Conservation (phyloP, 2,329 filamentous ascomycete species). For the Clarireedia paspali region DNA sequence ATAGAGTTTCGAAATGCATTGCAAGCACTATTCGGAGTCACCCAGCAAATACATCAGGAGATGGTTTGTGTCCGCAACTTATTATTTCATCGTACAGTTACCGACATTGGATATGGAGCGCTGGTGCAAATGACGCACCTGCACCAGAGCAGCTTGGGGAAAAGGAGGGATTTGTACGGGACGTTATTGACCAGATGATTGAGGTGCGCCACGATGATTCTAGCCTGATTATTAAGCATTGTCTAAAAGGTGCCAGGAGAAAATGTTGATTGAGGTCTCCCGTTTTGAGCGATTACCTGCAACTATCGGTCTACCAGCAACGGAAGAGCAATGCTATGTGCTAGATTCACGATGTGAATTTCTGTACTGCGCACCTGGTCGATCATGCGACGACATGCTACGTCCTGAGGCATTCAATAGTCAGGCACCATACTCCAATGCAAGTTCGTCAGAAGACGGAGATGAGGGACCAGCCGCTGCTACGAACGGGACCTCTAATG, state of each 20-base stretch:
- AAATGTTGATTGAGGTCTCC: not conserved
- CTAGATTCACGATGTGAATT: not conserved
- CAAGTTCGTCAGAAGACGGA: not conserved
- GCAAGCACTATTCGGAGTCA: conserved; percentile 5
- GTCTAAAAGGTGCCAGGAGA: not conserved
- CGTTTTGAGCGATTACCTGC: conserved; percentile 1
- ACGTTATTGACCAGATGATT: conserved; percentile 5
- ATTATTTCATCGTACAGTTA: conserved; percentile 5
- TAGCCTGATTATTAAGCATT: not conserved
- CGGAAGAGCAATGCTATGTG: conserved; percentile 4
- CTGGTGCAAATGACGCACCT: not conserved
- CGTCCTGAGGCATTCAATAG: not conserved
- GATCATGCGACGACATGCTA: conserved; percentile 3
- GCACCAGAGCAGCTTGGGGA: not conserved
- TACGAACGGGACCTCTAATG: too few species aligned
- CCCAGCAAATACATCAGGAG: conserved; percentile 6
- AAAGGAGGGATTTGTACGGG: conserved; percentile 4
- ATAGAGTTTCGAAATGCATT: conserved; percentile 4
- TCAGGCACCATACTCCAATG: not conserved
- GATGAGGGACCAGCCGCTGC: too few species aligned
- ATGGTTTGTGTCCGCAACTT: conserved; percentile 7
- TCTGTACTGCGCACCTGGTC: not conserved
- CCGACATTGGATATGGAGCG: not conserved
- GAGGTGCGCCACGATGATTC: not conserved
- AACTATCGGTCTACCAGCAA: conserved; percentile 1